A percentile compares a stretch with the other conserved stretches of the same genome.
Conservation (phyloP, 2,329 filamentous ascomycete genomes). For the Lecanicillium sp. region DNA sequence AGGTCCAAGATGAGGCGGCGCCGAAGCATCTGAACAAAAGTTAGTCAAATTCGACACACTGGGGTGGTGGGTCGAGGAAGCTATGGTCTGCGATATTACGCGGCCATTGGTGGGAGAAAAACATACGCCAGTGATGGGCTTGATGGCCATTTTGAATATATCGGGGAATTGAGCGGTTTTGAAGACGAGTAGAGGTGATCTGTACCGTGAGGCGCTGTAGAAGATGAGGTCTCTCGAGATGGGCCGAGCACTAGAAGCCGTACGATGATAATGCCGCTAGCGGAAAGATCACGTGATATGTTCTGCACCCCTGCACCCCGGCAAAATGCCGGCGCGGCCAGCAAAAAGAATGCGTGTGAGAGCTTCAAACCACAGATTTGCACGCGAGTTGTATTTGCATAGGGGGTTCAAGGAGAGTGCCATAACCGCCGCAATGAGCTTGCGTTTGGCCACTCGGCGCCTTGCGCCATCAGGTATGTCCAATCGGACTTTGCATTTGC, state of each 20-base stretch:
- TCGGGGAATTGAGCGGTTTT: slow-evolving; percentile 15
- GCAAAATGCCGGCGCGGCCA: slow-evolving; percentile 15
- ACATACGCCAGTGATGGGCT: slow-evolving; percentile 54
- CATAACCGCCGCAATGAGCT: slow-evolving; percentile 47
- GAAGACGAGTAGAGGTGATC: slow-evolving; percentile 12
- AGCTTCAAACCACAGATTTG: slow-evolving; percentile 3
- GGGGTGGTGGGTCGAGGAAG: slow-evolving; percentile 5
- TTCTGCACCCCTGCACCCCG: not conserved
- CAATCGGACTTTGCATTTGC: not conserved
- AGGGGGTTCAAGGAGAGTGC: slow-evolving; percentile 14
- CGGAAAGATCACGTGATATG: slow-evolving; percentile 12
- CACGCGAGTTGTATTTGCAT: slow-evolving; percentile 19
- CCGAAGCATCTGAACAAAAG: slow-evolving; percentile 47
- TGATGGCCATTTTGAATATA: slow-evolving; percentile 42
- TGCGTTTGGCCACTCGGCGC: slow-evolving; percentile 55
- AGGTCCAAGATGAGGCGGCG: slow-evolving; percentile 51
- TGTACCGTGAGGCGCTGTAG: slow-evolving; percentile 15
- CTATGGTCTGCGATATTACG: not conserved
- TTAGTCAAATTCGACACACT: slow-evolving; percentile 19
- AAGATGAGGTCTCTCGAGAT: slow-evolving; percentile 11
- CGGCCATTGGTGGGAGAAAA: slow-evolving; percentile 22
- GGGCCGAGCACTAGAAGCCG: slow-evolving; percentile 6
- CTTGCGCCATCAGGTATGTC: slow-evolving; percentile 51
- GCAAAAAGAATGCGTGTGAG: slow-evolving; percentile 10
- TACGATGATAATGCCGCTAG: slow-evolving; percentile 29